Percentiles rank a stretch among this genome's conserved stretches.
phyloP scores from a whole-genome alignment of 2,329 filamentous ascomycete species.

The Purpureocillium takamizusanense region DNA sequence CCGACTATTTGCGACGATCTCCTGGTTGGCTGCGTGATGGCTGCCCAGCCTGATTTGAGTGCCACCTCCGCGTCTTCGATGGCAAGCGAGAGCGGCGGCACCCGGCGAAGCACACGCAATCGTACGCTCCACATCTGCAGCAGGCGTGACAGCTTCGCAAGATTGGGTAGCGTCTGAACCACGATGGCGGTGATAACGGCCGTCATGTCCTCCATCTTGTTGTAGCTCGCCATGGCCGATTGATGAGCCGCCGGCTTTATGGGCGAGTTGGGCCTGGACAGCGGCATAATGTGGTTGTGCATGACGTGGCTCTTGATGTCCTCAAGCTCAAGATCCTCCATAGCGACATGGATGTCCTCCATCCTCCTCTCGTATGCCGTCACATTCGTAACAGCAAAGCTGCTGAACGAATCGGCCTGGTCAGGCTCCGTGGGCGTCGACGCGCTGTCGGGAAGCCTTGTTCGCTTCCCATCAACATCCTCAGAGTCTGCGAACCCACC shows the following conservation, averaged over 20 bases:
- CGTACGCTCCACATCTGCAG: constrained; percentile 72
- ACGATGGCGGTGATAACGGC: constrained; percentile 87
- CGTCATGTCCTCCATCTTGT: constrained; percentile 78
- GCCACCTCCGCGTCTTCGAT: constrained; percentile 59
- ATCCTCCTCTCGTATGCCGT: constrained; percentile 62
- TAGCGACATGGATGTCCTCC: constrained; percentile 60
- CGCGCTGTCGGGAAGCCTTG: constrained; percentile 24
- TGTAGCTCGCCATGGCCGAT: constrained; percentile 45
- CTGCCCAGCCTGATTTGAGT: constrained; percentile 57
- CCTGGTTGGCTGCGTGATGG: constrained; percentile 31
- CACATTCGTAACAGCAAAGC: constrained; percentile 57
- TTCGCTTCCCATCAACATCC: constrained; percentile 31
- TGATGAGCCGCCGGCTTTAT: constrained; percentile 22
- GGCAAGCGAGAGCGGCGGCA: constrained; percentile 58
- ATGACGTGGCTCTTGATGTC: constrained; percentile 85
- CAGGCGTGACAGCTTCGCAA: constrained; percentile 65
- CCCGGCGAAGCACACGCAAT: constrained; percentile 62
- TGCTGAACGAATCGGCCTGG: constrained; percentile 52
- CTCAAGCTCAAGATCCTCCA: constrained; percentile 67
- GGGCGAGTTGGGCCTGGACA: constrained; percentile 27
- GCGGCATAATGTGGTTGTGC: constrained; percentile 63
- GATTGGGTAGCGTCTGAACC: constrained; percentile 74
- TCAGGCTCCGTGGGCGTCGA: constrained; percentile 13
- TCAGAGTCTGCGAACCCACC: constrained; percentile 46
- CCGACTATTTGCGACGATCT: constrained; percentile 10